A percentile compares a stretch with the other conserved stretches of the same genome.
phyloP scores from a whole-genome alignment of 2,329 filamentous ascomycete genomes.

The Fusarium phyllophilum region DNA sequence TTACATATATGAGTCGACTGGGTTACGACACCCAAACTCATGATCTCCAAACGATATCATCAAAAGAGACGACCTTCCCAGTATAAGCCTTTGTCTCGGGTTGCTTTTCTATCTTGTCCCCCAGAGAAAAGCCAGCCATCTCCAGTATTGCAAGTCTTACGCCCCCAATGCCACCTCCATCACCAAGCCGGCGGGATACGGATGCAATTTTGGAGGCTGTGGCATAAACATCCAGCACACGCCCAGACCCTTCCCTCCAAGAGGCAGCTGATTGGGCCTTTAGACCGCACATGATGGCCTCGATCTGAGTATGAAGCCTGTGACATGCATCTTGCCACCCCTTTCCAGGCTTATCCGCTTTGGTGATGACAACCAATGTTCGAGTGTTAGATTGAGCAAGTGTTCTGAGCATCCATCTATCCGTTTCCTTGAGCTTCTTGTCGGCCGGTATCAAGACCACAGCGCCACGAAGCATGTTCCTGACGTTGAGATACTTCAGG shows the following conservation, averaged over 20 bases:
- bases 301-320: conserved; percentile 42
- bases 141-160: conserved; percentile 53
- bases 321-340: conserved; percentile 45
- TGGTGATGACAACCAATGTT: conserved; percentile 65
- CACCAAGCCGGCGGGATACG: conserved; percentile 44
- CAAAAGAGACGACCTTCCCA: conserved; percentile 52
- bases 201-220: conserved; percentile 52
- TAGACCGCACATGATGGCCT: conserved; percentile 41
- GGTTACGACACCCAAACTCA: neutral
- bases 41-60: conserved; percentile 52
- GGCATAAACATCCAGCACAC: conserved; percentile 47
- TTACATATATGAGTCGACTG: neutral
- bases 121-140: conserved; percentile 51
- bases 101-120: conserved; percentile 48
- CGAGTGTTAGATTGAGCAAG: conserved; percentile 57
- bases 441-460: conserved; percentile 65
- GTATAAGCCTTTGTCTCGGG: conserved; percentile 50
- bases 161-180: conserved; percentile 53
- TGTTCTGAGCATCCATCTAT: conserved; percentile 58
- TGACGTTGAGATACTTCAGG: conserved; percentile 59
- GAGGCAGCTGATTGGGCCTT: conserved; percentile 34
- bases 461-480: conserved; percentile 61
- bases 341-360: conserved; percentile 61
- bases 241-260: conserved; percentile 46
- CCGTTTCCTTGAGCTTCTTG: conserved; percentile 60